Percentiles rank a stretch among this genome's conserved stretches.
Conservation (phyloP, 2,329 filamentous ascomycete species). For the Claviceps sp. region DNA sequence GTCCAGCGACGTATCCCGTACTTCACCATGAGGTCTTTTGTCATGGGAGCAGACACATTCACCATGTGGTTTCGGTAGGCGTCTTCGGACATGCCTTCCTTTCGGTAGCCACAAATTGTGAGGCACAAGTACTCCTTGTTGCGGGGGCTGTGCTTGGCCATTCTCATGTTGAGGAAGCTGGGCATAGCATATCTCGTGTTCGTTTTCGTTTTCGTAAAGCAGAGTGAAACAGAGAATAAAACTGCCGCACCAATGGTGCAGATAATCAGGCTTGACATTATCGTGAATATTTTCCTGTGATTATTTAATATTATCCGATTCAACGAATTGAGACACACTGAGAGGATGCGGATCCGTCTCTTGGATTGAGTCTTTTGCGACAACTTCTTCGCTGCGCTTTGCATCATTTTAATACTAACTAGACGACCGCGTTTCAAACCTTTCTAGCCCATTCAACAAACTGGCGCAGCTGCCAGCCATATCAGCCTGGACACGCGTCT, state of each 20-base stretch:
- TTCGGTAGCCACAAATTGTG: slow-evolving; percentile 34
- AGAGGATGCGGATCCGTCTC: no score
- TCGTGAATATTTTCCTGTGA: no score
- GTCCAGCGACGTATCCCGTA: slow-evolving; percentile 35
- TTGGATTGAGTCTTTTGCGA: background rate
- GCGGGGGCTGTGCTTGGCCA: background rate
- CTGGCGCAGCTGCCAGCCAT: no score
- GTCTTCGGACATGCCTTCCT: slow-evolving; percentile 32
- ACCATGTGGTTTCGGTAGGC: slow-evolving; percentile 32
- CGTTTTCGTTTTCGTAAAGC: no score
- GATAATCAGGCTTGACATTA: no score
- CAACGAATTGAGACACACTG: no score
- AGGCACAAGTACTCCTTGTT: slow-evolving; percentile 24
- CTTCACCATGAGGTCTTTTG: slow-evolving; percentile 33
- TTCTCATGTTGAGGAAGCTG: background rate
- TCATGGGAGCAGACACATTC: slow-evolving; percentile 31
- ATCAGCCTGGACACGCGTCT: no score
- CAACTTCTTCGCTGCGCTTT: background rate
- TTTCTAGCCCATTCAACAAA: background rate
- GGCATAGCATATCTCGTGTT: no score
- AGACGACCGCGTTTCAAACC: no score
- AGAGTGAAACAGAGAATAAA: no score
- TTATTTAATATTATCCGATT: no score
- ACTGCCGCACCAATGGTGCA: no score
- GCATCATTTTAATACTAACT: background rate